Conservation (phyloP, 257 asterid genomes). For the Salvia miltiorrhiza region DNA sequence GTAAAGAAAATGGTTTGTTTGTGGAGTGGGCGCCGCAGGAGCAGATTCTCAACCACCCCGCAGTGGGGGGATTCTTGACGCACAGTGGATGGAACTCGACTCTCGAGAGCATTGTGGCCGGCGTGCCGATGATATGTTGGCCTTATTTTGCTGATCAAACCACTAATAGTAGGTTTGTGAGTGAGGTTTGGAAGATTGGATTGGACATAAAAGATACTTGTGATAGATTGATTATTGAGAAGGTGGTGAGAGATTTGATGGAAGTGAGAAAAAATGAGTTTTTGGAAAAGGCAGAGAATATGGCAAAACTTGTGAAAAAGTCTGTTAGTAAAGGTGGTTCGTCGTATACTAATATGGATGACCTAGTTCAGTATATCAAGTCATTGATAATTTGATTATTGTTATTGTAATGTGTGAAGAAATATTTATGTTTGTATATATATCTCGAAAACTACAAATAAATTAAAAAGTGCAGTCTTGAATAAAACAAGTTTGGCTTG, state of each 20-base stretch:
- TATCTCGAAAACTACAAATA: no score
- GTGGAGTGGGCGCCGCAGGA: slow-evolving; percentile 38
- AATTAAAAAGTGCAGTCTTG: no score
- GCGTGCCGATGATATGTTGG: slow-evolving; percentile 39
- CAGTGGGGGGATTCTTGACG: slow-evolving; percentile 30
- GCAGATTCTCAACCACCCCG: slow-evolving; percentile 23
- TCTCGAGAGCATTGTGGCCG: slow-evolving; percentile 22
- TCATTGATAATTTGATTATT: slow-evolving; percentile 14
- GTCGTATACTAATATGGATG: slow-evolving; percentile 15
- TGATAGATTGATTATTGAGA: slow-evolving; percentile 26
- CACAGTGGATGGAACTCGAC: slow-evolving; percentile 43
- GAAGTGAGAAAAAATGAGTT: slow-evolving; percentile 26
- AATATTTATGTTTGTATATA: no score
- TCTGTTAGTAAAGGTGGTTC: slow-evolving; percentile 29
- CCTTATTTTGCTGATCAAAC: slow-evolving; percentile 34
- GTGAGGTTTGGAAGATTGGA: slow-evolving; percentile 38
- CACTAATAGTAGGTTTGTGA: slow-evolving; percentile 34
- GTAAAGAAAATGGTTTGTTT: slow-evolving; percentile 25
- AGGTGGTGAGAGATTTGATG: slow-evolving; percentile 28
- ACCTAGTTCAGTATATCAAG: slow-evolving; percentile 17
- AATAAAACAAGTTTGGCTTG: no score
- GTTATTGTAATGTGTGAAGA: no score
- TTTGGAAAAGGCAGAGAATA: slow-evolving; percentile 17
- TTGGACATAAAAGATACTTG: slow-evolving; percentile 33
- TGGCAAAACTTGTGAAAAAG: slow-evolving; percentile 17